Conservation (phyloP, 192 early-diverging fungal species). For the Coemansia sp. region DNA sequence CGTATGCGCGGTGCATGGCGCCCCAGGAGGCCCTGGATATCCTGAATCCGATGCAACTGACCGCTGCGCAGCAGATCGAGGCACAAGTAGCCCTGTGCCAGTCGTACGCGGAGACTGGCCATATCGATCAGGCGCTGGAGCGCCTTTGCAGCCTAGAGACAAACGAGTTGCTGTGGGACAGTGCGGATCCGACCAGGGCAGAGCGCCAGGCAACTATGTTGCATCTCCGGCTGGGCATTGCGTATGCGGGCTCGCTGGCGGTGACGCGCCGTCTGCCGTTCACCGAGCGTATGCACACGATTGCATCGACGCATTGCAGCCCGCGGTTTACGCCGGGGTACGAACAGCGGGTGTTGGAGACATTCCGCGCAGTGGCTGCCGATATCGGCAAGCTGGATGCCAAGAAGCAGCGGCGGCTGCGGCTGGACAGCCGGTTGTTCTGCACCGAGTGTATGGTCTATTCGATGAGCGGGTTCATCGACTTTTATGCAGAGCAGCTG, state of each 20-base stretch:
- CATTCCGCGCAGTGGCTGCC: not conserved
- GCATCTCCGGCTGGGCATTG: slow-evolving; percentile 6
- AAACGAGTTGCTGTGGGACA: slow-evolving; percentile 1
- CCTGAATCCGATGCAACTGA: not conserved
- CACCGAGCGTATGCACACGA: slow-evolving; percentile 28
- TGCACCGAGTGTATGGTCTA: slow-evolving; percentile 15
- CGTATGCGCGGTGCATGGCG: slow-evolving; percentile 31
- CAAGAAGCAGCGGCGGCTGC: not conserved
- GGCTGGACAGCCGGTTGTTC: slow-evolving; percentile 14
- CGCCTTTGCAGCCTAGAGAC: not conserved
- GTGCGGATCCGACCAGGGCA: not conserved
- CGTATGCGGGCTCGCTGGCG: slow-evolving; percentile 13
- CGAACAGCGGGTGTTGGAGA: not conserved
- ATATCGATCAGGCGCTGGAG: slow-evolving; percentile 3
- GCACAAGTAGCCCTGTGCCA: slow-evolving; percentile 10
- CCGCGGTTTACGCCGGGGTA: not conserved
- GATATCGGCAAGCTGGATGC: not conserved
- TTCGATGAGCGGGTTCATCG: slow-evolving; percentile 5
- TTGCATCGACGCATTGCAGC: slow-evolving; percentile 19
- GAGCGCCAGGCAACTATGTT: not conserved
- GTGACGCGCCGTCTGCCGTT: slow-evolving; percentile 28
- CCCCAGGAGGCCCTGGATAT: not conserved
- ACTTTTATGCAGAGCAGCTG: no score
- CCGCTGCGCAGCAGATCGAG: slow-evolving; percentile 11
- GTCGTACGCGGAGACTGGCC: slow-evolving; percentile 16